Evolutionary conservation across 345 rosid species (phyloP), one percentile per base, ranked within the genome.

Genomic region (Aethionema arabicum): DNA sequence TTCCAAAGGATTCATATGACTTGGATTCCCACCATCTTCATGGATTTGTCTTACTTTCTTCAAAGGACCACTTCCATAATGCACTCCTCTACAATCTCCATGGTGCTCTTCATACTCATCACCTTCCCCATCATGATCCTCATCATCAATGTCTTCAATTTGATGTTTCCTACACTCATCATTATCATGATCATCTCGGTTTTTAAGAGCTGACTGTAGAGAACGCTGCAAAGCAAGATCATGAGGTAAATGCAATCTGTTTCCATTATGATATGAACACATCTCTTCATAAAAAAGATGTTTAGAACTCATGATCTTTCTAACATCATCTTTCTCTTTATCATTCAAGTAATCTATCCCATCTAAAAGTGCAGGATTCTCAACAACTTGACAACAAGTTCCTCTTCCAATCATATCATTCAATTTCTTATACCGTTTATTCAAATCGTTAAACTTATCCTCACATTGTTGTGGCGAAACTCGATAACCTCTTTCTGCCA

Each of bases 381-480:
- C 96, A 44, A 92, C 98, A 66, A 92, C 98, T 57, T 79, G 80
- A 66, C 98, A 92, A 63, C 88, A 86, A 51, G 85, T 89, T 32
- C 98, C 98, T 40, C 95, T 83, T 9, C 98, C 98, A 39, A 92
- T 89, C 83, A 92, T 83, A 70, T 88, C 98, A 12, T 92, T 88
- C 13, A 92, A 89, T 73, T 78, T 86, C 83, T 88, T 92, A 67
- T 92, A 92, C 77, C 98, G 74, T 59, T 89, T 92, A 72, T 92
- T 88, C 52, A 92, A 86, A 65, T 86, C 96, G 72, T 91, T 86
- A 57, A 91, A 91, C 78, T 88, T 91, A 80, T 91, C 98, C 68
- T 88, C 92, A 8, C 98, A 92, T 66, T 92, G 98, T 78, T 92
- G 96, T 12, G 93, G 96, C 0, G 98, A 92, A 64, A 92, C 98